These are phyloP conservation scores for Geotrichum siamense DNA, from an alignment of 1,139 yeast species.

Conservation along the genomic window DNA sequence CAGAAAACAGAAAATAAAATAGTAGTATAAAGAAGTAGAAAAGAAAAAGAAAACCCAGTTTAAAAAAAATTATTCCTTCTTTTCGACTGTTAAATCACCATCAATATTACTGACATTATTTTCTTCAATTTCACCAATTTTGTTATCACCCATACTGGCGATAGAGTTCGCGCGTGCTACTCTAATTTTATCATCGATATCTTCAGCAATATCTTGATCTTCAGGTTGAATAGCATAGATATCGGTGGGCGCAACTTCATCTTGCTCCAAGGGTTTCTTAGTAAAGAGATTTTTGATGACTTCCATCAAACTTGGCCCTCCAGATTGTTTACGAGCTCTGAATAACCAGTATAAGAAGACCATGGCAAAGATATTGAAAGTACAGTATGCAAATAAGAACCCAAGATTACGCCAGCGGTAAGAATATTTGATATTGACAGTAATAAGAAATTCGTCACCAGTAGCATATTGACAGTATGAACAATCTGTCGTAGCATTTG, in stretches of 20 bases:
- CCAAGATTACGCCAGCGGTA: conserved; percentile 55
- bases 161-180: background rate
- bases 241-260: conserved; percentile 5
- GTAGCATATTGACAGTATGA: conserved; percentile 47
- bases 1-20: too few relatives aligned
- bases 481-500: conserved; percentile 47
- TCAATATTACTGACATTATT: too few relatives aligned
- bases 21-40: too few relatives aligned
- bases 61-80: too few relatives aligned
- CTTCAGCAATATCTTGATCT: conserved; percentile 6
- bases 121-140: too few relatives aligned
- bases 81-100: too few relatives aligned
- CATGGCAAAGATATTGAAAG: conserved; percentile 43
- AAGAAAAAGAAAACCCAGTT: too few relatives aligned
- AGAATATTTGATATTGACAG: conserved; percentile 41
- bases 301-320: conserved; percentile 4
- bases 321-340: conserved; percentile 18
- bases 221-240: conserved; percentile 11
- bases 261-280: background rate
- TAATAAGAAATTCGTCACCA: conserved; percentile 48
- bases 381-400: conserved; percentile 43
- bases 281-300: conserved; percentile 5
- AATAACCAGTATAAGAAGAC: conserved; percentile 34
- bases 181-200: conserved; percentile 2
- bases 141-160: too few relatives aligned